Base-by-base conservation (phyloP, 169 alveolate species). In the Cryptosporidium parvum region DNA sequence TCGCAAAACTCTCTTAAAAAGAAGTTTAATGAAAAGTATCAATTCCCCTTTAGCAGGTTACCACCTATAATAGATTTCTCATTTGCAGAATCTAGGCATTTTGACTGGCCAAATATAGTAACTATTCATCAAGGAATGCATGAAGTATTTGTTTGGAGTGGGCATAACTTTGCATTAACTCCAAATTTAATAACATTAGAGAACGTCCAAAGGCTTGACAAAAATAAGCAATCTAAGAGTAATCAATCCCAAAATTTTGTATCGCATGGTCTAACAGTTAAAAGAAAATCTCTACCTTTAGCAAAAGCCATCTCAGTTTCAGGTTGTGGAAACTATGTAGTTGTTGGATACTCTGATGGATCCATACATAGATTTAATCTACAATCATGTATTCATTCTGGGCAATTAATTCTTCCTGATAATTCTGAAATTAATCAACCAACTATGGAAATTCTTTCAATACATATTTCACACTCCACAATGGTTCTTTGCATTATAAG, bases 261-360 rank as follows among this genome's bases (percentile, higher is more conserved):
- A 37, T 31, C 85, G 26, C 65, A 85, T 23, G 89, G 80, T 1
- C 80, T 80, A 3, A 80, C 89, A 31, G 62, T 80, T 3, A 62
- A 59, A 33, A 80, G 26, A 67, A 59, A 70, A n/a, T 35, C 62
- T 44, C 14, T 80, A 14, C 89, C 86, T 44, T 33, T 75, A 18
- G 97, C 97, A 58, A 95, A 95, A 53, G 93, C 98, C 37, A 93
- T 95, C 9, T 93, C 95, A 45, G 95, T 97, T 51, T 93, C 98
- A 31, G 93, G 94, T 21, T 97, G 99, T 85, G 99, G 99, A 0
- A 97, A 97, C 93, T 96, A 95, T 91, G 98, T 96, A n/a, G 91
- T 96, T 72, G 96, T 96, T 59, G 99, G 99, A 21, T 97, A 95
- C 93, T 94, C 85, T 59, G 93, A 92, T 87, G 98, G 98, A 35